A percentile compares a stretch with the other conserved stretches of the same genome.
These are phyloP conservation scores for Chamaecrista fasciculata DNA, from an alignment of 306 rosid species.

Conservation along the genomic window DNA sequence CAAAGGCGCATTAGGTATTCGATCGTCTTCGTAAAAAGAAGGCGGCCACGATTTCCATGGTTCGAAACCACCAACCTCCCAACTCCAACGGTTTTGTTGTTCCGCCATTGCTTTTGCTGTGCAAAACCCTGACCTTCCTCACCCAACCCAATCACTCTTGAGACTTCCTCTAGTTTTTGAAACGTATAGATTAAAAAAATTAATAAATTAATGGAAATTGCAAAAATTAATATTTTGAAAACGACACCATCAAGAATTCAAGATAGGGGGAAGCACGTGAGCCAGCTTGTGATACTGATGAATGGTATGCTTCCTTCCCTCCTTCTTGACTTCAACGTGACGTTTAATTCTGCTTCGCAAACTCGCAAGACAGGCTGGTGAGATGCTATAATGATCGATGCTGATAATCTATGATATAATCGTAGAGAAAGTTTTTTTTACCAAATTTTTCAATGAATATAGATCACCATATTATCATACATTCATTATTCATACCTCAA, in stretches of 20 bases:
- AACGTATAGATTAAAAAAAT: neutral
- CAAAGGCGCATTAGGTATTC: slow-evolving; percentile 42
- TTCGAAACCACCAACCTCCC: slow-evolving; percentile 80
- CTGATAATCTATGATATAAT: neutral
- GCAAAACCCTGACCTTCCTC: slow-evolving; percentile 30
- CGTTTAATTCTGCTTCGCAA: neutral
- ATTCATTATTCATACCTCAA: too few relatives aligned
- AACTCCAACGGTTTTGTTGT: slow-evolving; percentile 72
- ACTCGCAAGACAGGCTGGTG: neutral
- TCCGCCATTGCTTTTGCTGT: slow-evolving; percentile 54
- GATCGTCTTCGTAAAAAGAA: slow-evolving; percentile 45
- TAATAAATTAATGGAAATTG: neutral
- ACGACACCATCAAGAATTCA: too few relatives aligned
- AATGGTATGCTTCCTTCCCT: too few relatives aligned
- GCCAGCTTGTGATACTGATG: slow-evolving; percentile 16
- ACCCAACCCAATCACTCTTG: neutral
- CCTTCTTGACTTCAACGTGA: neutral
- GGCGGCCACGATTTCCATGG: slow-evolving; percentile 59
- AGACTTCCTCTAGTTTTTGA: slow-evolving; percentile 21
- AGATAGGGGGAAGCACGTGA: slow-evolving; percentile 40
- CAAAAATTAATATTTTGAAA: too few relatives aligned
- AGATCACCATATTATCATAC: too few relatives aligned
- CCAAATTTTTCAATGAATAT: too few relatives aligned
- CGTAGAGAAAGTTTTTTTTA: too few relatives aligned
- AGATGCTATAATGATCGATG: neutral